Percentiles rank a stretch among this genome's conserved stretches.
Conservation (phyloP, 192 early-diverging fungal genomes). For the Mortierella hygrophila region DNA sequence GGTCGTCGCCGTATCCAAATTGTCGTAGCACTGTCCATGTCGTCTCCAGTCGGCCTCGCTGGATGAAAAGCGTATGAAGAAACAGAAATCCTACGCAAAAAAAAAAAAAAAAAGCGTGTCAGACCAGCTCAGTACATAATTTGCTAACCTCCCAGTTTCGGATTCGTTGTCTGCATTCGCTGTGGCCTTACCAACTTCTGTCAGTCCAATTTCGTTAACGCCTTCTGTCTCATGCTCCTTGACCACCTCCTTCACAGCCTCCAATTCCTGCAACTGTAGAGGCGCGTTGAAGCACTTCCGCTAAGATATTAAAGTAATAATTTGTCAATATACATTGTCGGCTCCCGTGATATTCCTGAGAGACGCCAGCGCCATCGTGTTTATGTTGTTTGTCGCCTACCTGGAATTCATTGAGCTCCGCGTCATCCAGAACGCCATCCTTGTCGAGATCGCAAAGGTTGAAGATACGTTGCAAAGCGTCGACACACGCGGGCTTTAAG, state of each 20-base stretch:
- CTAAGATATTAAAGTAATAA: slow-evolving; percentile 52
- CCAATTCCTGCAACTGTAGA: slow-evolving; percentile 94
- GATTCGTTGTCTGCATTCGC: neutral
- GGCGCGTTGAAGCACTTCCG: slow-evolving; percentile 97
- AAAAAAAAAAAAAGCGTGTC: neutral
- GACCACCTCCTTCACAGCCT: slow-evolving; percentile 96
- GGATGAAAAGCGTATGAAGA: slow-evolving; percentile 96
- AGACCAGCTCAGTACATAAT: neutral
- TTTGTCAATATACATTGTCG: neutral
- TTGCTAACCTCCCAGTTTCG: neutral
- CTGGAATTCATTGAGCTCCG: slow-evolving; percentile 98
- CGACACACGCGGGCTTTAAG: slow-evolving; percentile 90
- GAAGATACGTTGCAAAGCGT: slow-evolving; percentile 95
- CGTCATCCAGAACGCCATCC: slow-evolving; percentile 91
- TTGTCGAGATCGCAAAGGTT: slow-evolving; percentile 96
- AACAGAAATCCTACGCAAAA: slow-evolving; percentile 83
- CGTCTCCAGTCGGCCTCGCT: slow-evolving; percentile 96
- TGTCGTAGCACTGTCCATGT: slow-evolving; percentile 97
- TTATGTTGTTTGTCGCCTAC: slow-evolving; percentile 44
- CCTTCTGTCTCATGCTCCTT: slow-evolving; percentile 89
- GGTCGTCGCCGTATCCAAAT: slow-evolving; percentile 98
- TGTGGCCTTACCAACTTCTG: slow-evolving; percentile 73
- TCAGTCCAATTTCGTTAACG: slow-evolving; percentile 87
- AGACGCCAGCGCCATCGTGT: neutral
- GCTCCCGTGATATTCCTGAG: neutral